phyloP scores from a whole-genome alignment of 106 monocot genomes.

The Gastrodia elata region DNA sequence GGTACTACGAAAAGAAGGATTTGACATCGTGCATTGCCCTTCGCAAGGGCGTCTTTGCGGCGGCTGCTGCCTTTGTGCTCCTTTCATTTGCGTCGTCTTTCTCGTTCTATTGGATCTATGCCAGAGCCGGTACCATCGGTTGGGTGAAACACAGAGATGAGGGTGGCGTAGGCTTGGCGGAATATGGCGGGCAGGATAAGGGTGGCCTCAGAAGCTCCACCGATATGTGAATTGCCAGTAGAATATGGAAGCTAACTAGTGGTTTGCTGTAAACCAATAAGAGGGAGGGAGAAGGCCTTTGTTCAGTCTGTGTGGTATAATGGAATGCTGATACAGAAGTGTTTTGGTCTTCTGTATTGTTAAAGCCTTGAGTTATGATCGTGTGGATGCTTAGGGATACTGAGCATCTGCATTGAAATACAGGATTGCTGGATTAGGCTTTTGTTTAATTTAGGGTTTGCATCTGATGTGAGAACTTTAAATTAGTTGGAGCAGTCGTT shows the following conservation, averaged over 20 bases:
- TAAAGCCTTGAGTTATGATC: not conserved
- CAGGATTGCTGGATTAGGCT: not conserved
- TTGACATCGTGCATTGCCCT: conserved; percentile 51
- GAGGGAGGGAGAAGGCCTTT: not conserved
- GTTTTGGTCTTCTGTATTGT: not conserved
- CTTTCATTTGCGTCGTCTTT: conserved; percentile 44
- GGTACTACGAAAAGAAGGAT: conserved; percentile 60
- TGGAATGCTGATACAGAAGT: not conserved
- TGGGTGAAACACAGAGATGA: conserved; percentile 86
- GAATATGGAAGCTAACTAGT: not conserved
- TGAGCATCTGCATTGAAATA: not conserved
- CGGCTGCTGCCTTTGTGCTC: conserved; percentile 59
- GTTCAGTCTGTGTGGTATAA: not conserved
- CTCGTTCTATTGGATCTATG: conserved; percentile 51
- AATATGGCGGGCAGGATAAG: conserved; percentile 30
- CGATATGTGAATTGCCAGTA: not conserved
- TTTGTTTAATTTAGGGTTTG: too few relatives aligned
- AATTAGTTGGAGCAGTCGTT: too few relatives aligned
- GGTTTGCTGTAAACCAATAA: not conserved
- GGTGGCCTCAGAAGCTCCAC: conserved; percentile 12
- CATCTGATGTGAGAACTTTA: too few relatives aligned
- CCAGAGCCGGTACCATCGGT: conserved; percentile 39
- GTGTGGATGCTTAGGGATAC: not conserved
- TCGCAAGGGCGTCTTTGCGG: conserved; percentile 82
- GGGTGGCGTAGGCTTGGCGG: conserved; percentile 60